Evolutionary conservation across 768 basidiomycete species (phyloP), one percentile per base, ranked within the genome.

Genomic region (Collybiopsis luxurians): DNA sequence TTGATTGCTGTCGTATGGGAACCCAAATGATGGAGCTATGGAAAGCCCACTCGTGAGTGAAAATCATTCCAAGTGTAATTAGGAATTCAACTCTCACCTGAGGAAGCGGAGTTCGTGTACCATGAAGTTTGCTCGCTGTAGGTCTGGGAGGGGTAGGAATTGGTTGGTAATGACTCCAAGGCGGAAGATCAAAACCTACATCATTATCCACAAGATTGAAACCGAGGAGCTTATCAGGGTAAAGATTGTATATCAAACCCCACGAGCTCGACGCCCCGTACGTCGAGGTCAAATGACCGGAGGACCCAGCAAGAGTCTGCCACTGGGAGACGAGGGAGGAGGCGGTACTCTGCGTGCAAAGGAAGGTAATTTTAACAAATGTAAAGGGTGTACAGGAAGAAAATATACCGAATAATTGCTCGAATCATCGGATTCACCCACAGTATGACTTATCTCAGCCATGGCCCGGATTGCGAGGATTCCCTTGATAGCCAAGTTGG

Each of bases 201-300:
- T 26, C 34, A 45, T 26, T 23, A 24, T 54, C 30, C 17, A 61
- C 53, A 21, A 61, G 44, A 21, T 43, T 40, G 34, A 57, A 54
- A 12, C 69, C 68, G 5, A 81, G 64, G 23, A 80, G 65, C 57
- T 63, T 68, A 56, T 81, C 79, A 23, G 74, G 75, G 45, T 72
- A 81, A 52, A 81, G 38, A 65, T 80, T 81, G 63, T 81, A 81
- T 12, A 72, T 64, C 34, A 76, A 58, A 4, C 71, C 73, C 75
- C 72, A 76, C 1, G 60, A 56, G 15, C 40, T 43, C 1, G 40
- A 15, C 27, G 36, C 12, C 21, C 55, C 39, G 43, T 61, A 61
- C 34, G 57, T 54, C 7, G 60, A 61, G 13, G 51, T 53, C 4
- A 61, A 31, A 40, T 58, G 53, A 7, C 57, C 57, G 10, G 40